These are phyloP conservation scores for Podospora didyma DNA, from an alignment of 495 filamentous ascomycete species.

Conservation along the genomic window DNA sequence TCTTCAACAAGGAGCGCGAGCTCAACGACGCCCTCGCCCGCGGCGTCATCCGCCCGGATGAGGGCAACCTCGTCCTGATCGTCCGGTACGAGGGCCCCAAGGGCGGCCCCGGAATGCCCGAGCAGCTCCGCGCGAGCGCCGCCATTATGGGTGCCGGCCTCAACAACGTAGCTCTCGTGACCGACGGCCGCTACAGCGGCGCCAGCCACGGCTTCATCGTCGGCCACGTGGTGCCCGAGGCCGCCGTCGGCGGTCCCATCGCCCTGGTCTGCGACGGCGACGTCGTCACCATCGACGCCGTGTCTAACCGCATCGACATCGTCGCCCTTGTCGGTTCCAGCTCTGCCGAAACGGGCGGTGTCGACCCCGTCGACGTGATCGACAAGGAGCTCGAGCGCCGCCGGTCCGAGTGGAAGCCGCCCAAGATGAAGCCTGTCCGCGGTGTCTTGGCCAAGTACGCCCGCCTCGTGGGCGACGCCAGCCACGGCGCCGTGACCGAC, in stretches of 20 bases:
- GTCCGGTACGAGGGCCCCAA: slow-evolving; percentile 95
- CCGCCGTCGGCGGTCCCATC: slow-evolving; percentile 76
- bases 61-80: slow-evolving; percentile 76
- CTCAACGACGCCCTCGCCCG: slow-evolving; percentile 72
- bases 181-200: slow-evolving; percentile 87
- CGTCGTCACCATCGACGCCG: slow-evolving; percentile 79
- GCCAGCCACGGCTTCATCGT: slow-evolving; percentile 96
- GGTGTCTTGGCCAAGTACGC: slow-evolving; percentile 93
- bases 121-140: slow-evolving; percentile 84
- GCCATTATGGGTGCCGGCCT: slow-evolving; percentile 91
- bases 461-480: slow-evolving; percentile 50
- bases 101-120: slow-evolving; percentile 97
- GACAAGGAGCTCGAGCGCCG: slow-evolving; percentile 69
- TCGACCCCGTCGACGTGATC: slow-evolving; percentile 12
- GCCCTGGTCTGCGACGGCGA: slow-evolving; percentile 79
- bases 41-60: slow-evolving; percentile 63
- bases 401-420: slow-evolving; percentile 67
- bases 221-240: slow-evolving; percentile 90
- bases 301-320: slow-evolving; percentile 67
- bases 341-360: no score
- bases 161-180: slow-evolving; percentile 85
- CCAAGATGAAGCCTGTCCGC: slow-evolving; percentile 69
- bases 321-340: slow-evolving; percentile 41
- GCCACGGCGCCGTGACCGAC: slow-evolving; percentile 54
- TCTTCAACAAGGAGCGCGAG: slow-evolving; percentile 86